These are phyloP conservation scores for Bothia castanella DNA, from an alignment of 1,284 basidiomycete genomes.

Conservation along the genomic window DNA sequence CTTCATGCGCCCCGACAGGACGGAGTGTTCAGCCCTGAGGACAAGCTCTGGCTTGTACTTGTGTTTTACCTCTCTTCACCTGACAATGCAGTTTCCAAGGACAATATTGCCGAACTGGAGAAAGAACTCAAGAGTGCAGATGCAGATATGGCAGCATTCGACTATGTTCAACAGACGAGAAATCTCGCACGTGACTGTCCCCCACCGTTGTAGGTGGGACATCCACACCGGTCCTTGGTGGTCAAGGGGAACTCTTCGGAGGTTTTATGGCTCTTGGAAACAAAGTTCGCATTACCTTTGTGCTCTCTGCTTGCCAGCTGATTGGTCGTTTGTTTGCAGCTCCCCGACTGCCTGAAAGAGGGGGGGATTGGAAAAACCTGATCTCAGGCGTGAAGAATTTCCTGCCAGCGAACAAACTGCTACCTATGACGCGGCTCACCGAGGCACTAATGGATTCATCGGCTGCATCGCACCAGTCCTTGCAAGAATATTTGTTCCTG, in stretches of 20 bases:
- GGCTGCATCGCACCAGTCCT: conserved; percentile 84
- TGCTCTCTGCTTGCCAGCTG: conserved; percentile 6
- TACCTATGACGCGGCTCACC: conserved; percentile 88
- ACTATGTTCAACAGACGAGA: conserved; percentile 94
- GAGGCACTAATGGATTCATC: conserved; percentile 98
- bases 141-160: conserved; percentile 80
- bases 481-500: conserved; percentile 91
- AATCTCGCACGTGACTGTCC: conserved; percentile 86
- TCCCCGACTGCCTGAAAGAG: conserved; percentile 92
- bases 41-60: conserved; percentile 91
- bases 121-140: conserved; percentile 80
- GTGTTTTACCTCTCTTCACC: conserved; percentile 90
- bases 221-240: conserved; percentile 73
- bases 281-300: conserved; percentile 51
- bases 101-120: conserved; percentile 86
- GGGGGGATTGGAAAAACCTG: conserved; percentile 91
- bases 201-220: conserved; percentile 58
- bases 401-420: conserved; percentile 91
- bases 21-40: conserved; percentile 66
- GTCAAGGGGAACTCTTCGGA: conserved; percentile 77
- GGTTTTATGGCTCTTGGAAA: conserved; percentile 93
- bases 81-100: conserved; percentile 76
- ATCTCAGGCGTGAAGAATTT: conserved; percentile 99
- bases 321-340: conserved; percentile 39
- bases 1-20: conserved; percentile 66